These are phyloP conservation scores for Chlorella sp. DNA, from an alignment of 139 green algal genomes.

Conservation along the genomic window DNA sequence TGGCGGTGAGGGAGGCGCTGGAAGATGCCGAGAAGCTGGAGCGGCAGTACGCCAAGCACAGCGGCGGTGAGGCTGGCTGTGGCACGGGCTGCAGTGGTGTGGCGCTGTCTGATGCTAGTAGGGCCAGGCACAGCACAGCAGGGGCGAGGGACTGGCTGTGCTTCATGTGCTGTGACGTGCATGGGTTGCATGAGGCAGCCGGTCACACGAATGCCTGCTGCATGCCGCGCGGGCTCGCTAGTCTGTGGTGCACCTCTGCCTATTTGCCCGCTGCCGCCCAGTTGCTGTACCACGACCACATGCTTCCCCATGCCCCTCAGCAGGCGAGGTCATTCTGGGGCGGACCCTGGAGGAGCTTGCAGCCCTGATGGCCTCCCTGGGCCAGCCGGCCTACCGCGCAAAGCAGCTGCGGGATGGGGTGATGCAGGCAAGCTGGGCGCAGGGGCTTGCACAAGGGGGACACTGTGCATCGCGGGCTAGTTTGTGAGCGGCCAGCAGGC, in stretches of 20 bases:
- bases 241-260: neutral
- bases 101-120: too few relatives aligned
- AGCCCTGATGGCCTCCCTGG: conserved; percentile 55
- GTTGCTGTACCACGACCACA: too few relatives aligned
- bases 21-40: conserved; percentile 46
- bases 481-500: too few relatives aligned
- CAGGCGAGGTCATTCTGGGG: conserved; percentile 65
- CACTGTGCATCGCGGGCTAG: too few relatives aligned
- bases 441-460: too few relatives aligned
- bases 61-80: conserved; percentile 15
- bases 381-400: conserved; percentile 66
- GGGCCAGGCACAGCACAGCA: too few relatives aligned
- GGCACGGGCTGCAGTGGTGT: neutral
- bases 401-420: conserved; percentile 81
- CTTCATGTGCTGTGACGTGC: too few relatives aligned
- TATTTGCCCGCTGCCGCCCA: too few relatives aligned
- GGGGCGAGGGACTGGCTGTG: too few relatives aligned
- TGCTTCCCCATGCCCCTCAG: neutral
- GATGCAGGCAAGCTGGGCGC: neutral
- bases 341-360: conserved; percentile 57
- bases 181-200: too few relatives aligned
- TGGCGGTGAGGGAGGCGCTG: conserved; percentile 50
- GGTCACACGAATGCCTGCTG: too few relatives aligned
- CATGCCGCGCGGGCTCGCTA: too few relatives aligned
- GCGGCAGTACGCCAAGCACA: conserved; percentile 31